Percentiles rank a stretch among this genome's conserved stretches.
phyloP scores from a whole-genome alignment of 176 grass and related monocot genomes.

The Coix lacrymajobi region DNA sequence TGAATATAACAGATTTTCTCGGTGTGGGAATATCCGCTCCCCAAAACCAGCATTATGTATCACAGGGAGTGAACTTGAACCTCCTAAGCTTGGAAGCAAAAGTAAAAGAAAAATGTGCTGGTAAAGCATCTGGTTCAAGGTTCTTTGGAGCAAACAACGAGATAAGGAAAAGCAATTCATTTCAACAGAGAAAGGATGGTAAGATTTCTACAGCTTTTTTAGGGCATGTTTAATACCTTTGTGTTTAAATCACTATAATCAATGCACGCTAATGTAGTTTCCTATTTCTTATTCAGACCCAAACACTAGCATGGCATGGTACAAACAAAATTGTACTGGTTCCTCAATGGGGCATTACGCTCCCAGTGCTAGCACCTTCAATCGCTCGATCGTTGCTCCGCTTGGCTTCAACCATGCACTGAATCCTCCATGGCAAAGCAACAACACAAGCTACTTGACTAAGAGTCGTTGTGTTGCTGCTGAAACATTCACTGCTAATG shows the following conservation, averaged over 20 bases:
- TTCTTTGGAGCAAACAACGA: slow-evolving; percentile 20
- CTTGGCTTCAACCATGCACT: slow-evolving; percentile 19
- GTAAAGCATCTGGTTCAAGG: slow-evolving; percentile 32
- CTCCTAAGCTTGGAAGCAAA: slow-evolving; percentile 21
- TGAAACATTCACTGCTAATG: neutral
- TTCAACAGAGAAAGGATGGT: slow-evolving; percentile 37
- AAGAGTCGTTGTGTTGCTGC: neutral
- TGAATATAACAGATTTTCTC: slow-evolving; percentile 28
- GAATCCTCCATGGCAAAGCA: slow-evolving; percentile 22
- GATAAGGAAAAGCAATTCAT: slow-evolving; percentile 25
- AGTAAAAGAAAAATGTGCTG: slow-evolving; percentile 9
- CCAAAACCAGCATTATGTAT: slow-evolving; percentile 18
- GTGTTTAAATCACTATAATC: slow-evolving; percentile 13
- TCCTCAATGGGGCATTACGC: slow-evolving; percentile 6
- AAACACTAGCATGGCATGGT: slow-evolving; percentile 9
- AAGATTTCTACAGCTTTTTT: slow-evolving; percentile 11
- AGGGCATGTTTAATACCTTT: neutral
- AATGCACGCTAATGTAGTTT: slow-evolving; percentile 10
- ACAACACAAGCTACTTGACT: slow-evolving; percentile 12
- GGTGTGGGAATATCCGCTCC: slow-evolving; percentile 15
- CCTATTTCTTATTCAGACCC: slow-evolving; percentile 22
- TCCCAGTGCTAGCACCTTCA: slow-evolving; percentile 3
- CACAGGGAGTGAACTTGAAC: slow-evolving; percentile 30
- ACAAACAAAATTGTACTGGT: slow-evolving; percentile 5
- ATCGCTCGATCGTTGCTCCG: slow-evolving; percentile 1